Evolutionary conservation across 2,329 filamentous ascomycete genomes (phyloP).

Genomic region (Trichophyton simii): DNA sequence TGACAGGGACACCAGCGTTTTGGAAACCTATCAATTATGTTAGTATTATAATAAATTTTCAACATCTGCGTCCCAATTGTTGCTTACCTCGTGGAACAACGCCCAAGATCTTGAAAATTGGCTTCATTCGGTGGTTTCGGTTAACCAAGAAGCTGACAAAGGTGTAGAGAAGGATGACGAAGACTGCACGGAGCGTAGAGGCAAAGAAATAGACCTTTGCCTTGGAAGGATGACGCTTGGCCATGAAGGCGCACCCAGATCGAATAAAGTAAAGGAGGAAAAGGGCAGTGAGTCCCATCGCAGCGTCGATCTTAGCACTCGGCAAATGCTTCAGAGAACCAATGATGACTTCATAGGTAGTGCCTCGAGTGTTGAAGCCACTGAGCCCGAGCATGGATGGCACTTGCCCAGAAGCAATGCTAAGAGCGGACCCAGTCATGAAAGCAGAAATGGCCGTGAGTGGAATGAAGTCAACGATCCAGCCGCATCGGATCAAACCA

Average conservation of each 20-base stretch:
- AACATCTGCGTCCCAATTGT: neutral
- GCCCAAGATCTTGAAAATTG: conserved; percentile 62
- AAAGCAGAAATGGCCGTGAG: conserved; percentile 84
- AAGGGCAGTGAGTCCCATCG: conserved; percentile 75
- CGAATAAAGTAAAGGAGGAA: conserved; percentile 66
- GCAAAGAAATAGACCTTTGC: conserved; percentile 76
- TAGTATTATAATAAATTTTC: conserved; percentile 8
- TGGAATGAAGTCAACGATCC: conserved; percentile 87
- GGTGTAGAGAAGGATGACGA: conserved; percentile 85
- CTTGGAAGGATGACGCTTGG: conserved; percentile 55
- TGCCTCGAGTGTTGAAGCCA: conserved; percentile 56
- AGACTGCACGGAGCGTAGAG: conserved; percentile 79
- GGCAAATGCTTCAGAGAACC: conserved; percentile 64
- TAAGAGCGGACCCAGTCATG: conserved; percentile 92
- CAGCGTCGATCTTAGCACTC: conserved; percentile 60
- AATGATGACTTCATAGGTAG: conserved; percentile 74
- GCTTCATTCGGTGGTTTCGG: conserved; percentile 48
- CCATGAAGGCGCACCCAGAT: conserved; percentile 48
- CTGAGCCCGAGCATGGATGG: conserved; percentile 68
- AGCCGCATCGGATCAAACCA: conserved; percentile 68
- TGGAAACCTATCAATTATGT: conserved; percentile 51
- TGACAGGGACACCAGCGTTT: conserved; percentile 57
- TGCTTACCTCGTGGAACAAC: conserved; percentile 59
- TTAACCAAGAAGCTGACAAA: conserved; percentile 82
- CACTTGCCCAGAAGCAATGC: conserved; percentile 73